Percentiles rank a stretch among this genome's conserved stretches.
Evolutionary conservation across 441 rosid species (phyloP).

Genomic region (Jatropha multifida): DNA sequence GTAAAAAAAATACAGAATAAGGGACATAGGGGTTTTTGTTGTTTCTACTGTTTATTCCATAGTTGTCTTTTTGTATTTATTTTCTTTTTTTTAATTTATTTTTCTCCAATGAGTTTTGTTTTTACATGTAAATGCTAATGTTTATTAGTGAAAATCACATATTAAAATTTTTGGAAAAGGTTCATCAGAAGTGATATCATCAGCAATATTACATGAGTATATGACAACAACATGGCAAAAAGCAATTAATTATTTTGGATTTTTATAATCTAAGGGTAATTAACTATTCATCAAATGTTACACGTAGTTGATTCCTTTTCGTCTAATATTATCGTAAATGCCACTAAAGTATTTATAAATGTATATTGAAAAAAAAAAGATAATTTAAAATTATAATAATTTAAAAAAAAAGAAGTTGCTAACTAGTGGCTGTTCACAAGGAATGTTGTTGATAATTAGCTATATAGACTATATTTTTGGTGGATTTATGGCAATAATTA

Average conservation of each 20-base stretch:
- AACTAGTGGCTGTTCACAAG: neutral
- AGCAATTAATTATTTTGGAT: neutral
- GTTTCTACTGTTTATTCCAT: neutral
- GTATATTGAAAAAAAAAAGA: too few relatives aligned
- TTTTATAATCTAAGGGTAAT: neutral
- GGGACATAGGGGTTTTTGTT: conserved; percentile 10
- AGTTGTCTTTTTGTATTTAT: too few relatives aligned
- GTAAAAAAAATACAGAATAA: conserved; percentile 7
- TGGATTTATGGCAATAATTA: neutral
- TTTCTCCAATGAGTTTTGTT: conserved; percentile 10
- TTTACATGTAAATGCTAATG: conserved; percentile 23
- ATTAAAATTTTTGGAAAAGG: neutral
- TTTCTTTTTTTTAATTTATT: neutral
- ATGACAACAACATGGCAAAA: neutral
- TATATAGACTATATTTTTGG: neutral
- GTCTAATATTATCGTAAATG: neutral
- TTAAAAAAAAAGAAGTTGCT: too few relatives aligned
- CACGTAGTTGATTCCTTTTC: neutral
- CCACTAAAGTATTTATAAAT: too few relatives aligned
- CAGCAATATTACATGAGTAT: neutral
- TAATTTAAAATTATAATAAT: too few relatives aligned
- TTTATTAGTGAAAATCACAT: neutral
- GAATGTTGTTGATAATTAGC: neutral
- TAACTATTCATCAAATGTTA: neutral
- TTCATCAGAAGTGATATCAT: neutral